Conservation (phyloP, 306 rosid species). For the Begonia peltatifolia region DNA sequence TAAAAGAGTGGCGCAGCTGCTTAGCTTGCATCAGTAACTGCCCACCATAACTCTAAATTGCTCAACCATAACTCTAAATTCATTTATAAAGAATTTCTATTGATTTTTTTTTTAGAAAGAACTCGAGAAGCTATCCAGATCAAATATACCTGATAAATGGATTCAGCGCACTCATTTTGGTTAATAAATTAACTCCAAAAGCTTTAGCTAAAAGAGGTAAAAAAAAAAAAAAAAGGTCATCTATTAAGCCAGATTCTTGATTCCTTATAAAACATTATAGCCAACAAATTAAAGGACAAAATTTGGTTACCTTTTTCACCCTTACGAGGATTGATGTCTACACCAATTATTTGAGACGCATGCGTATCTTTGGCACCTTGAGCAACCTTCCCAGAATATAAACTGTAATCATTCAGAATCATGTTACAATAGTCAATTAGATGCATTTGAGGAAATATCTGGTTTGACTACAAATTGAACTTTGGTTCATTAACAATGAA, state of each 20-base stretch:
- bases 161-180: conserved; percentile 44
- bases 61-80: too few species aligned
- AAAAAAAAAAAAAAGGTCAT: conserved; percentile 12
- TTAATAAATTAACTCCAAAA: conserved; percentile 72
- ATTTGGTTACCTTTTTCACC: conserved; percentile 42
- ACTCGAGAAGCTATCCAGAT: too few species aligned
- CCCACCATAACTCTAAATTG: too few species aligned
- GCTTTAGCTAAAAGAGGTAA: conserved; percentile 59
- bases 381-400: conserved; percentile 45
- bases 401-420: conserved; percentile 2
- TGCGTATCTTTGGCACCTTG: conserved; percentile 81
- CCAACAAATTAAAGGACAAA: background rate
- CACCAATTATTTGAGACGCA: conserved; percentile 76
- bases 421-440: conserved; percentile 10
- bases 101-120: too few species aligned
- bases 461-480: too few species aligned
- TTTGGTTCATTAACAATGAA: too few species aligned
- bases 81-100: too few species aligned
- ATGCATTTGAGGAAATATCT: conserved; percentile 6
- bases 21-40: too few species aligned
- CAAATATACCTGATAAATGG: conserved; percentile 49
- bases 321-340: conserved; percentile 71
- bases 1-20: too few species aligned
- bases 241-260: too few species aligned
- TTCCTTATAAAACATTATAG: background rate